Base-by-base conservation (phyloP, 1,139 yeast species). In the Suhomyces kunorum region DNA sequence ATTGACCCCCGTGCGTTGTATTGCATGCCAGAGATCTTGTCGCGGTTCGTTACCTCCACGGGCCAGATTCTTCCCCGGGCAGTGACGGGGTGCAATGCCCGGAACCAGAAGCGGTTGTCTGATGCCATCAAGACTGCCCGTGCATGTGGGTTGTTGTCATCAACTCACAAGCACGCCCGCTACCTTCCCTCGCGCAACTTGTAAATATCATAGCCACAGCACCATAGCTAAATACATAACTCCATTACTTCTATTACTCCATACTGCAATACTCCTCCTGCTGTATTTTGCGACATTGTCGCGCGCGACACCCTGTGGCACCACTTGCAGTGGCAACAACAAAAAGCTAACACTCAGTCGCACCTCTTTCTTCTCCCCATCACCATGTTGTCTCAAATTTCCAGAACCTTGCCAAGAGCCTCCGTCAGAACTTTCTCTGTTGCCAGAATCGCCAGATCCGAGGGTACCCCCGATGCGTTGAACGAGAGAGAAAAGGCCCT, bases 71-170 rank as follows among this genome's bases (percentile, higher is more conserved):
- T 78, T 38, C 82, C 85, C 25, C 70, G 88, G 50, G 76, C 76
- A 33, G 75, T 78, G n/a, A 84, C 90, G 3, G 87, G 87, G 7
- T 71, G 87, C 48, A 72, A 68, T 30, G 68, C 71, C 8, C 71
- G 68, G 49, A 83, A 83, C 56, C 92, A 85, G 55, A 80, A 77
- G 56, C 73, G 74, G 51, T 63, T 85, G 54, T 67, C 85, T 1
- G 81, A 74, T 47, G 88, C 92, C 27, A 71, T 85, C 29, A 80
- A 81, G 58, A 72, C 89, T 49, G 81, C 88, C 6, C 78, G 87
- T 59, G 76, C 80, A 6, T 74, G 80, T 47, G 94, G 92, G 0
- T 64, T 83, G 42, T 65, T 85, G 59, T 76, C 87, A 30, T 66
- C 79, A 48, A 81, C 79, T 18, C 85, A 82, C 50, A 77, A 70